Evolutionary conservation across 2,329 filamentous ascomycete species (phyloP), one percentile per base, ranked within the genome.

Genomic region (Phyllosticta capitalensis): DNA sequence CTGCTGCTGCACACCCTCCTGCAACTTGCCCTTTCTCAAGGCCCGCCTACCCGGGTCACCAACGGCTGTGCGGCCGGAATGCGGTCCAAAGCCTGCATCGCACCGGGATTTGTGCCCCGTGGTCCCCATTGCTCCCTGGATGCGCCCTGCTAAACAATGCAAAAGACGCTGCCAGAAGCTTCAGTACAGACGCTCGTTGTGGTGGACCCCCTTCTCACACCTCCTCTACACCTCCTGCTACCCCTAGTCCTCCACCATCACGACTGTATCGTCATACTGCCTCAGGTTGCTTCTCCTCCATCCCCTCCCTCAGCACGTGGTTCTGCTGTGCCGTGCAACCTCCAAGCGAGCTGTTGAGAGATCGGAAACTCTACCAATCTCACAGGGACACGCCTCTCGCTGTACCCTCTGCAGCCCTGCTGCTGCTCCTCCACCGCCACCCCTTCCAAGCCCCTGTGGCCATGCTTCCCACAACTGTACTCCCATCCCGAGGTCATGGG

Each of bases 281-380:
- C 10, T 17, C 30, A 38, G 30, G 30, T 14, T 38, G 9, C 30
- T 38, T 5, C 30, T 38, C 30, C 30, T 14, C 30, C 17, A 10
- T 38, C 54, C 56, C 56, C 50, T 38, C 51, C 57, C 57, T 54
- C 51, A 51, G 57, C 57, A 59, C 57, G 57, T 59, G 57, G 57
- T 10, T 55, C 28, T 38, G 52, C 54, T 59, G 52, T 52, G 57
- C 57, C 50, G 52, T 59, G 57, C 52, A 45, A 54, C 57, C 51
- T 38, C 52, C 52, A 59, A 59, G 52, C 57, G 52, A 59, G 21
- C 26, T 33, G 33, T 38, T 49, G n/a, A n/a, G 10, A 53, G 57
- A 55, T 55, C 45, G 57, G 52, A 59, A 59, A 59, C 57, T 55
- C 52, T 52, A 38, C 57, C 57, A 59, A 59, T 59, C 57, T 59